These are phyloP conservation scores for Acrocalymma vagum DNA, from an alignment of 2,329 filamentous ascomycete genomes.

Conservation along the genomic window DNA sequence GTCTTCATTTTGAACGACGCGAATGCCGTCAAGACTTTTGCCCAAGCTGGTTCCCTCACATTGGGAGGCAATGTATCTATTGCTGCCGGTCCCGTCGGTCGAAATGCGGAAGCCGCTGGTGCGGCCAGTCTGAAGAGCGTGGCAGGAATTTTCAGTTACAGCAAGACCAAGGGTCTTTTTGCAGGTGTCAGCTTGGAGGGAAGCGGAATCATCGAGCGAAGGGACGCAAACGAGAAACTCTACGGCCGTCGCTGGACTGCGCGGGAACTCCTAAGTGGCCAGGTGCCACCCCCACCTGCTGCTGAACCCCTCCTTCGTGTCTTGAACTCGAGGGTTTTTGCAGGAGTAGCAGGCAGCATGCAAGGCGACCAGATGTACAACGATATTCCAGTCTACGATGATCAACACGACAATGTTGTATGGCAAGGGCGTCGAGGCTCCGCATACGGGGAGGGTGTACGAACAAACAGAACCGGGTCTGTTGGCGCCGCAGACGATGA, in stretches of 20 bases:
- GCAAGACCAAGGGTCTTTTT: slow-evolving; percentile 96
- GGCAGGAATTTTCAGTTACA: slow-evolving; percentile 94
- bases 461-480: slow-evolving; percentile 58
- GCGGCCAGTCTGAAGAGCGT: slow-evolving; percentile 90
- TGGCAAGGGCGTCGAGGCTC: slow-evolving; percentile 80
- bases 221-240: slow-evolving; percentile 96
- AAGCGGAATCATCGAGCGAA: slow-evolving; percentile 89
- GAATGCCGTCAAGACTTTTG: slow-evolving; percentile 89
- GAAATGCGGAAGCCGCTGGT: slow-evolving; percentile 95
- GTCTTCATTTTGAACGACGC: slow-evolving; percentile 98
- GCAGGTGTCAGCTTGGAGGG: slow-evolving; percentile 95
- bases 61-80: slow-evolving; percentile 96
- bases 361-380: slow-evolving; percentile 83
- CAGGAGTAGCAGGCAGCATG: slow-evolving; percentile 63
- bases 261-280: slow-evolving; percentile 79
- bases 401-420: slow-evolving; percentile 80
- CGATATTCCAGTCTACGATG: slow-evolving; percentile 88
- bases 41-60: slow-evolving; percentile 89
- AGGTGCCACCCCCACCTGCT: slow-evolving; percentile 78
- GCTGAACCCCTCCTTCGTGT: slow-evolving; percentile 86
- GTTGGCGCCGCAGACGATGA: slow-evolving; percentile 47
- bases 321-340: slow-evolving; percentile 85
- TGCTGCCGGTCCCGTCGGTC: slow-evolving; percentile 89
- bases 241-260: slow-evolving; percentile 87
- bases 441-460: slow-evolving; percentile 73